phyloP scores from a whole-genome alignment of 345 rosid species.

The Turnera subulata region DNA sequence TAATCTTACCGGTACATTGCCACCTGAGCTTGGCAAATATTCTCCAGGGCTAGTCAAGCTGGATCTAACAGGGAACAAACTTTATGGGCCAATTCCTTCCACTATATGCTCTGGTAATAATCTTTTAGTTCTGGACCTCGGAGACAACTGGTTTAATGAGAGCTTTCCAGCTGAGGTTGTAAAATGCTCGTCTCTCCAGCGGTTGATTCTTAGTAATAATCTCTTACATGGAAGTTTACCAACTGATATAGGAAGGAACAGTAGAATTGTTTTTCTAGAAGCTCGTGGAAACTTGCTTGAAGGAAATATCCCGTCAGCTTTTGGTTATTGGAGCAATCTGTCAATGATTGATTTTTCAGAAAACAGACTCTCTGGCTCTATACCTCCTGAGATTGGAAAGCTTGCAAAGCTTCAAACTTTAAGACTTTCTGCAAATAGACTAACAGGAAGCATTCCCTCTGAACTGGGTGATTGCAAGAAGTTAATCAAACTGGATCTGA shows the following conservation, averaged over 20 bases:
- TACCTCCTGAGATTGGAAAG: conserved; percentile 36
- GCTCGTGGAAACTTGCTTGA: conserved; percentile 30
- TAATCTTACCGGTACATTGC: conserved; percentile 30
- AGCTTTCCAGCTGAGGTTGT: conserved; percentile 32
- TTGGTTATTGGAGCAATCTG: conserved; percentile 35
- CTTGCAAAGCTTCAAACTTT: conserved; percentile 29
- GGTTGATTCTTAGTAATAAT: conserved; percentile 34
- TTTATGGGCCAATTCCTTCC: conserved; percentile 31
- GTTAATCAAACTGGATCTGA: conserved; percentile 32
- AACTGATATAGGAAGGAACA: conserved; percentile 17
- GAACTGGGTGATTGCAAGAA: conserved; percentile 27
- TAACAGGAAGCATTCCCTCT: conserved; percentile 33
- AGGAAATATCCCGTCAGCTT: conserved; percentile 25
- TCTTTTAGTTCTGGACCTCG: conserved; percentile 27
- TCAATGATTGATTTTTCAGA: conserved; percentile 35
- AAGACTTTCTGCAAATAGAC: conserved; percentile 24
- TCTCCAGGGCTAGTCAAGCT: conserved; percentile 19
- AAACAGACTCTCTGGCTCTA: conserved; percentile 29
- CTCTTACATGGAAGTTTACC: conserved; percentile 28
- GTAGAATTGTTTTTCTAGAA: conserved; percentile 20
- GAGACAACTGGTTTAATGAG: conserved; percentile 26
- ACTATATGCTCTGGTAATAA: conserved; percentile 20
- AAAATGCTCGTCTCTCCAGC: conserved; percentile 26
- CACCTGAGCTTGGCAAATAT: conserved; percentile 23
- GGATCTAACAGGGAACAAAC: conserved; percentile 32